Base-by-base conservation (phyloP, 129 eudicot genomes). In the Artemisia argyi region DNA sequence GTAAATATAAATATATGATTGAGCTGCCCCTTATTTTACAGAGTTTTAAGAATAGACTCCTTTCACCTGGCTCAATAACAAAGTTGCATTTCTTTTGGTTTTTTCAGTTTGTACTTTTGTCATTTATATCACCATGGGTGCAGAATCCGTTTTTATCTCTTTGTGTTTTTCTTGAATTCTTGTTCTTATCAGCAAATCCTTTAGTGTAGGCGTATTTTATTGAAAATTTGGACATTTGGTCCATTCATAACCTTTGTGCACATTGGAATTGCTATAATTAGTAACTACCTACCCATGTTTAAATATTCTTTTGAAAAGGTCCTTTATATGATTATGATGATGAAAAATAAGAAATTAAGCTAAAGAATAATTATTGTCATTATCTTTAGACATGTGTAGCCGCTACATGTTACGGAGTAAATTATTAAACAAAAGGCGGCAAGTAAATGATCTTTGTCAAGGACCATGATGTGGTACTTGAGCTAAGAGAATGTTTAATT, bases 361-460 rank as follows among this genome's bases (percentile, higher is more conserved):
- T 39, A 70, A 11, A 70, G 53, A 55, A 55, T 55, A 55, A 55
- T 30, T 13, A 67, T 48, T 44, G 18, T 48, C 62, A 47, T 59
- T 58, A 48, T 3, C 50, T 68, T 53, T 56, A 61, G 68, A 76
- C 74, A 76, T 44, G 44, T 76, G 80, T 76, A 68, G 39, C 15
- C 13, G 11, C 55, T 49, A 11, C 46, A 58, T 68, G 54, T 76
- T 62, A n/a, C n/a, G n/a, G n/a, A n/a, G n/a, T n/a, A 68, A 39
- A 59, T 30, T 58, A 76, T 59, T 4, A 18, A 51, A 24, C 10
- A 24, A 57, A 75, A 76, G 80, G 39, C 68, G 68, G 74, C 74
- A 76, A 47, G 22, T 56, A 57, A 51, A 42, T 17, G 59, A 54
- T 75, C 79, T 16, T 16, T 66, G 60, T 66, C 79, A 66, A 26